Evolutionary conservation across 805 yeast species (phyloP).

Genomic region (Candida insectorum): DNA sequence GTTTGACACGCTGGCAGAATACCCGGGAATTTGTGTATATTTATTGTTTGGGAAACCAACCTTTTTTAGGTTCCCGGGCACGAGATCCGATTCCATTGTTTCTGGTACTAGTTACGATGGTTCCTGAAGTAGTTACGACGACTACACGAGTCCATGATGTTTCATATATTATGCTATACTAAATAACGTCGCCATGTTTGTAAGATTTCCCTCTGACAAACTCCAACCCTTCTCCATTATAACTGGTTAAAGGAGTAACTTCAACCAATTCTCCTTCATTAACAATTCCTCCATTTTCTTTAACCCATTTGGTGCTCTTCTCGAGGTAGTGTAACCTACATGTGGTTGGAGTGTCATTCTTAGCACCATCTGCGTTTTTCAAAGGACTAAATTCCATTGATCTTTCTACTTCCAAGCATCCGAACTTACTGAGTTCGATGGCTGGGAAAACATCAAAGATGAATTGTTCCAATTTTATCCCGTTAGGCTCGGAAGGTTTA

Average conservation of each 20-base stretch:
- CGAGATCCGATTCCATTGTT: too few species aligned
- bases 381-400: slow-evolving; percentile 86
- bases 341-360: slow-evolving; percentile 80
- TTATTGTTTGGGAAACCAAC: too few species aligned
- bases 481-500: slow-evolving; percentile 78
- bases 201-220: slow-evolving; percentile 46
- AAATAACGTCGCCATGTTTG: slow-evolving; percentile 29
- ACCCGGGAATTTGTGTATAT: too few species aligned
- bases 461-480: slow-evolving; percentile 92
- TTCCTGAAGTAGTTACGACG: too few species aligned
- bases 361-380: slow-evolving; percentile 84
- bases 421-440: slow-evolving; percentile 68
- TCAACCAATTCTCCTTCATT: slow-evolving; percentile 55
- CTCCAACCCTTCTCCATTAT: slow-evolving; percentile 70
- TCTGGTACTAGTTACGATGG: too few species aligned
- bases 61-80: too few species aligned
- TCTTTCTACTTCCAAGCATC: slow-evolving; percentile 89
- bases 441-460: slow-evolving; percentile 93
- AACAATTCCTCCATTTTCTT: slow-evolving; percentile 63
- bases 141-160: too few species aligned
- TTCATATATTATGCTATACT: slow-evolving; percentile 1
- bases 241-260: slow-evolving; percentile 72
- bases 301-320: slow-evolving; percentile 74
- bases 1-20: too few species aligned
- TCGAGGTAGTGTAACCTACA: slow-evolving; percentile 62